These are phyloP conservation scores for Cryptosporidium ubiquitum DNA, from an alignment of 169 alveolate genomes.

Conservation along the genomic window DNA sequence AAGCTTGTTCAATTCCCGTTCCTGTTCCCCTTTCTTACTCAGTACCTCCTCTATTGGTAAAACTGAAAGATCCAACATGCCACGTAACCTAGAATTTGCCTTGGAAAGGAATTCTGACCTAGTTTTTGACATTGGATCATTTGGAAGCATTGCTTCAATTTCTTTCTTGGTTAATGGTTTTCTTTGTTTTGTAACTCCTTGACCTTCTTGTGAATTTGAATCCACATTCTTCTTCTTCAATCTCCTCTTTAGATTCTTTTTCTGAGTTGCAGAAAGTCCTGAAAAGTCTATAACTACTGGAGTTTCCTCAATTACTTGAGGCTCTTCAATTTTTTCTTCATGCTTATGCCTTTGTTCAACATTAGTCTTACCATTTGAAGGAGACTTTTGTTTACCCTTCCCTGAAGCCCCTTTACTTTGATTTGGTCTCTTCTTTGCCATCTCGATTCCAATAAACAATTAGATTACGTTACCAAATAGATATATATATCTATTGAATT, in stretches of 20 bases:
- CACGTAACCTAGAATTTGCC: not conserved
- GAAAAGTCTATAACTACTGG: constrained; percentile 38
- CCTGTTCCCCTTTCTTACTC: constrained; percentile 56
- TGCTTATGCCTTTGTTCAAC: constrained; percentile 5
- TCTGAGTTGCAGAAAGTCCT: constrained; percentile 63
- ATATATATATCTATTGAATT: not conserved
- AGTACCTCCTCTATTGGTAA: constrained; percentile 54
- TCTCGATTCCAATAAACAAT: not conserved
- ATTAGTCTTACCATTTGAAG: not conserved
- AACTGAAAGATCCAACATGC: constrained; percentile 22
- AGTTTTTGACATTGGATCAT: constrained; percentile 29
- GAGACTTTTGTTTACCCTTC: constrained; percentile 51
- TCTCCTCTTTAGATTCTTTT: constrained; percentile 63
- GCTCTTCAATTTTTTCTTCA: constrained; percentile 16
- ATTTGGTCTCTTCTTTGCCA: constrained; percentile 72
- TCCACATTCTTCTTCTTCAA: constrained; percentile 60
- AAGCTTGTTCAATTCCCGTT: constrained; percentile 18
- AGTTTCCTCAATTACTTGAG: constrained; percentile 39
- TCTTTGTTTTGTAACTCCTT: constrained; percentile 7
- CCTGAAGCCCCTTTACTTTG: constrained; percentile 47
- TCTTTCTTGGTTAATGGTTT: constrained; percentile 48
- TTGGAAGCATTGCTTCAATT: constrained; percentile 60
- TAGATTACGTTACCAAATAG: constrained; percentile 20
- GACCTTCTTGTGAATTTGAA: not conserved
- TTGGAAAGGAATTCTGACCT: constrained; percentile 48